phyloP scores from a whole-genome alignment of 192 early-diverging fungal genomes.

The Funneliformis mosseae region DNA sequence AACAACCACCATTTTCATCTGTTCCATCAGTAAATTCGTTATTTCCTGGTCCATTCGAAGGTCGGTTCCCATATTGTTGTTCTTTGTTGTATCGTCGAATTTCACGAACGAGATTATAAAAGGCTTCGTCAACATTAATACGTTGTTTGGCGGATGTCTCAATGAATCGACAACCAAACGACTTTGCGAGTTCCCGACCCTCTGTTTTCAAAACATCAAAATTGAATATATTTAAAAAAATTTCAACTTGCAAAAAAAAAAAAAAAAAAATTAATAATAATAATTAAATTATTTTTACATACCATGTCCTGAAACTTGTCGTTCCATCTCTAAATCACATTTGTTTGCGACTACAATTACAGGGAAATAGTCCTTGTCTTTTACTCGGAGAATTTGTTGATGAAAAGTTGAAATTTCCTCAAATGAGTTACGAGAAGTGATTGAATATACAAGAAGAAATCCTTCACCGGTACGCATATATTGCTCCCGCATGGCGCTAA shows the following conservation, averaged over 20 bases:
- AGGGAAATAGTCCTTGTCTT: constrained; percentile 89
- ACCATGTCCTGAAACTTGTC: constrained; percentile 77
- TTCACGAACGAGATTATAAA: constrained; percentile 83
- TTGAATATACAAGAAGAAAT: constrained; percentile 91
- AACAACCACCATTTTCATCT: constrained; percentile 55
- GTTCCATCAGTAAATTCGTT: constrained; percentile 37
- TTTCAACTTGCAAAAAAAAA: background rate
- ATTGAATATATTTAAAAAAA: background rate
- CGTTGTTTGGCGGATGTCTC: constrained; percentile 89
- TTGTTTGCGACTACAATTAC: constrained; percentile 95
- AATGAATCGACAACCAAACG: constrained; percentile 78
- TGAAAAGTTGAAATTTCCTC: constrained; percentile 89
- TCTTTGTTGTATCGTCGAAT: constrained; percentile 83
- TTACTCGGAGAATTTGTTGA: constrained; percentile 94
- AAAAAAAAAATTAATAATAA: constrained; percentile 7
- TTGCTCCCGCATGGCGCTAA: constrained; percentile 88
- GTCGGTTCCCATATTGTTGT: constrained; percentile 50
- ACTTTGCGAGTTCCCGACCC: constrained; percentile 77
- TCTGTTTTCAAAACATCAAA: constrained; percentile 47
- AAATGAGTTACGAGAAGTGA: constrained; percentile 89
- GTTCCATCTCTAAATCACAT: constrained; percentile 80
- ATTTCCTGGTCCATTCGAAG: constrained; percentile 43
- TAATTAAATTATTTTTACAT: background rate
- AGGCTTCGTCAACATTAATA: constrained; percentile 92
- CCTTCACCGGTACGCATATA: constrained; percentile 97